Evolutionary conservation across 108 stramenopile species (phyloP), one percentile per base, ranked within the genome.

Genomic region (Cyclotella sp.): DNA sequence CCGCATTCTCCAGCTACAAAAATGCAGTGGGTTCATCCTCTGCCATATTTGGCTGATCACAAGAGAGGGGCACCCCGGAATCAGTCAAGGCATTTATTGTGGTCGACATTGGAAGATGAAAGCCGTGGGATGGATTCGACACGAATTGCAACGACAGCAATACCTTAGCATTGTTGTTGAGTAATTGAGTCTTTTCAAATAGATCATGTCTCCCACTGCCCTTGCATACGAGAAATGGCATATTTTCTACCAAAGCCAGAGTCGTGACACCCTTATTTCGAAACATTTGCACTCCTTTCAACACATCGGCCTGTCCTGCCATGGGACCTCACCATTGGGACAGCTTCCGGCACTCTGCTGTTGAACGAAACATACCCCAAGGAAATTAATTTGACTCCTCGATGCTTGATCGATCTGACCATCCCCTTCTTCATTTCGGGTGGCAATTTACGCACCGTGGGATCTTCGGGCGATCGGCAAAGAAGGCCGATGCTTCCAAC

Each of bases 161-260:
- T 27, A 16, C 39, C 21, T 15, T 53, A 27, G n/a, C 24, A 0
- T 51, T 58, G 16, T n/a, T 46, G n/a, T 39, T 47, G 22, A 73
- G 58, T 1, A 41, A 47, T 24, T 53, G 39, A 18, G 82, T 82
- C 61, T 79, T 91, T 22, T 93, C 95, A 83, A 96, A 96, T 0
- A 93, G 95, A 85, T 89, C 93, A 77, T 95, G 92, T 49, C 83
- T 88, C 11, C 71, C 67, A 29, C 95, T 92, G 22, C 88, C 91
- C 46, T 92, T 88, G 58, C 91, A 95, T 34, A 89, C 91, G 85
- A 97, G 95, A 64, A 93, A 97, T 0, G 97, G 79, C 98, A 99
- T 98, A 82, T 99, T 99, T 73, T 99, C 98, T 1, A 99, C 99
- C 60, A 98, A 86, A n/a, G 97, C 97, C 19, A 98, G 26, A 27